Base-by-base conservation (phyloP, 2,329 filamentous ascomycete genomes). In the Juglanconis oblonga region DNA sequence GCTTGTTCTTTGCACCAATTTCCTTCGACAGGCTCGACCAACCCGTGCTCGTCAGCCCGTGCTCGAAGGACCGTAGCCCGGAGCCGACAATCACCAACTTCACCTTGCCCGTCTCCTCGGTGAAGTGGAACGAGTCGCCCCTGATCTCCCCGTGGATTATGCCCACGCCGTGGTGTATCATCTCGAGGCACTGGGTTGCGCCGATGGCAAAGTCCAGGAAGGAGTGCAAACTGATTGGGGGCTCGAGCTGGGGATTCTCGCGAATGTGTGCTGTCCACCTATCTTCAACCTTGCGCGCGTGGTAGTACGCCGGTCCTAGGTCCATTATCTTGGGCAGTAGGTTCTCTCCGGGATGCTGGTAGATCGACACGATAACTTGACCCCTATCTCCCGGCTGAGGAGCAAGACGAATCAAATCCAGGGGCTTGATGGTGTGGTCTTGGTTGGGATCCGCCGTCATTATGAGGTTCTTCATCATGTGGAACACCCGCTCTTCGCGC, bases 151-250 rank as follows among this genome's bases (percentile, higher is more conserved):
- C 94, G 68, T 97, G 94, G 1, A 97, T 88, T 59, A 92, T 86
- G 62, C 91, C 88, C 60, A 94, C 85, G 8, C 90, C 88, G 73
- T 97, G 92, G 68, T 98, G 94, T n/a, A 98, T 77, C 51, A 96
- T 87, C 73, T 97, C 93, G 52, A 96, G 76, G 70, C 91, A 96
- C 72, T 96, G 86, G 5, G 90, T 86, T 1, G 93, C 90, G 31
- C 93, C 93, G 61, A 97, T 91, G 35, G 93, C 94, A 70, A 97
- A 97, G 68, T 96, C 89, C 33, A 98, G 81, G 68, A 97, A 97
- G 14, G 85, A 81, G 51, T 89, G 81, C 5, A 97, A 77, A 50
- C 88, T 86, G 48, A 95, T 86, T 42, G 85, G 83, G 17, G 83
- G 79, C 17, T 79, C 79, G 1, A 86, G 78, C 2, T 73, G 74